Percentiles rank a stretch among this genome's conserved stretches.
Evolutionary conservation across 148 eudicot species (phyloP).

Genomic region (Talinum fruticosum): DNA sequence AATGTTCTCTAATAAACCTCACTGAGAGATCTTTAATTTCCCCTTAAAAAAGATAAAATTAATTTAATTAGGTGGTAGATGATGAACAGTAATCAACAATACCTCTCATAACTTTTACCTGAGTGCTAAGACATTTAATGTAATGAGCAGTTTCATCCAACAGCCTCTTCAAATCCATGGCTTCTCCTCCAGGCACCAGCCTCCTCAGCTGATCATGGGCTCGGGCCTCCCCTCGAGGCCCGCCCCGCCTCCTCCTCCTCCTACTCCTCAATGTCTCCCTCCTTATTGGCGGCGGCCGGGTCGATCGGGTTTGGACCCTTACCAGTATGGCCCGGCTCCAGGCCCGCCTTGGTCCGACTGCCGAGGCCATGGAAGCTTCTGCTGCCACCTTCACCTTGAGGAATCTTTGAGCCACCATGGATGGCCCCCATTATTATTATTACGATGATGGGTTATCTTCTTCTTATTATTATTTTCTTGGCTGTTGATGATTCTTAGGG

Average conservation of each 20-base stretch:
- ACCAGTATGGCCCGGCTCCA: constrained; percentile 68
- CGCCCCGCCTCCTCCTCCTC: not conserved
- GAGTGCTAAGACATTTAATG: constrained; percentile 63
- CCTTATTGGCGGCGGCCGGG: not conserved
- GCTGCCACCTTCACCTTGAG: constrained; percentile 52
- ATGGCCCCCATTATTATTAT: not conserved
- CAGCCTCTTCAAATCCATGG: constrained; percentile 51
- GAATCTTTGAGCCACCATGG: constrained; percentile 15
- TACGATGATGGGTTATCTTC: not conserved
- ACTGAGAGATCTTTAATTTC: not conserved
- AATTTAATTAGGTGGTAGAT: constrained; percentile 12
- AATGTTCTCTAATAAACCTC: not conserved
- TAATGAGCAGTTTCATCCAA: constrained; percentile 81
- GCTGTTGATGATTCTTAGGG: constrained; percentile 45
- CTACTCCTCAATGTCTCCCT: not conserved
- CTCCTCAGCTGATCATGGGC: constrained; percentile 34
- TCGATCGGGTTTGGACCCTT: constrained; percentile 24
- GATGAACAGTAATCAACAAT: constrained; percentile 44
- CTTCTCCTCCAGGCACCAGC: constrained; percentile 79
- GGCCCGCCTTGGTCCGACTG: constrained; percentile 53
- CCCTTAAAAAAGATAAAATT: not conserved
- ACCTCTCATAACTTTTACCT: constrained; percentile 73
- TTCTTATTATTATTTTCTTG: not conserved
- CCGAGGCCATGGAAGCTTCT: constrained; percentile 55
- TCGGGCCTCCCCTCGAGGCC: not conserved